Conservation (phyloP, 2,329 filamentous ascomycete species). For the Colletotrichum sp. region DNA sequence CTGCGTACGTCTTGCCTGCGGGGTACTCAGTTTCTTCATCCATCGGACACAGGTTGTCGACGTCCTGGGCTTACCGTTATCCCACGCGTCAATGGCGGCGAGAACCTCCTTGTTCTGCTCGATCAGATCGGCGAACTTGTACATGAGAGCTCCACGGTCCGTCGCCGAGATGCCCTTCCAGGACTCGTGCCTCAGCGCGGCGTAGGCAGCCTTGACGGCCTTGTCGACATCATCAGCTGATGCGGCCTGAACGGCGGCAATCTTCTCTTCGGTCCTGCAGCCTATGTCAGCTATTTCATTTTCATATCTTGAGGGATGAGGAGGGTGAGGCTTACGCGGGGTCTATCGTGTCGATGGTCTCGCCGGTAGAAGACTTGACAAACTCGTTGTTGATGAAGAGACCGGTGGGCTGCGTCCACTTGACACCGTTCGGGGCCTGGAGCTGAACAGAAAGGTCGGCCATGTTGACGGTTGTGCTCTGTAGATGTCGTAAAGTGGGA, state of each 20-base stretch:
- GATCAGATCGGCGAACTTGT: conserved; percentile 73
- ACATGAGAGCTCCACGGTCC: conserved; percentile 72
- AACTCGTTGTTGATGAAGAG: conserved; percentile 83
- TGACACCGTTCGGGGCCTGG: conserved; percentile 72
- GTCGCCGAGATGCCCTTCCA: conserved; percentile 73
- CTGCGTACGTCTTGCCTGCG: conserved; percentile 65
- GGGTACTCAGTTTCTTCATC: neutral
- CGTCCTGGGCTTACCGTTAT: conserved; percentile 38
- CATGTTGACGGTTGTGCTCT: neutral
- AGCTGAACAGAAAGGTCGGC: conserved; percentile 51
- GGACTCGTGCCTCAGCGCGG: conserved; percentile 69
- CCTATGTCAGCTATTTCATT: neutral
- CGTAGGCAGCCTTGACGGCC: conserved; percentile 69
- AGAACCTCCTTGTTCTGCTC: conserved; percentile 62
- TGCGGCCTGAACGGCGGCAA: conserved; percentile 71
- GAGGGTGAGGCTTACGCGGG: conserved; percentile 51
- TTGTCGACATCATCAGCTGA: conserved; percentile 67
- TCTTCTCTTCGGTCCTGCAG: conserved; percentile 33
- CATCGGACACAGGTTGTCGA: neutral
- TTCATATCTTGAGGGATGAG: neutral
- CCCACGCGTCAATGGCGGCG: conserved; percentile 75
- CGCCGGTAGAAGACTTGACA: conserved; percentile 61
- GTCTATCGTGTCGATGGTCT: conserved; percentile 67
- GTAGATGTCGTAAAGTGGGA: too few species aligned
- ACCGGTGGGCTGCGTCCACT: conserved; percentile 70